Percentiles rank a stretch among this genome's conserved stretches.
Conservation (phyloP, 2,329 filamentous ascomycete species). For the Colletotrichum sp. region DNA sequence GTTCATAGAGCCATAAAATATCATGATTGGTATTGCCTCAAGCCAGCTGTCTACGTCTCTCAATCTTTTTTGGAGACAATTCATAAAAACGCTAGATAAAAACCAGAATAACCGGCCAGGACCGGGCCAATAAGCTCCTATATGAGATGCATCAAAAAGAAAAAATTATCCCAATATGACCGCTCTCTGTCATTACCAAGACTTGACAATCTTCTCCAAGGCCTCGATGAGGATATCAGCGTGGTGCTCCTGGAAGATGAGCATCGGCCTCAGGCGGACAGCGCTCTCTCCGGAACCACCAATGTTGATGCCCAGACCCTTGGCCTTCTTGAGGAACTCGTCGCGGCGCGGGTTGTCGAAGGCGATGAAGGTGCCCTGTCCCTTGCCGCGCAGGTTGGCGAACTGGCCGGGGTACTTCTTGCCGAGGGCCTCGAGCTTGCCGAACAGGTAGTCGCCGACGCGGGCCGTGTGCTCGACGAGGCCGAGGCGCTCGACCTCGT, state of each 20-base stretch:
- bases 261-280: conserved; percentile 85
- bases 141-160: neutral
- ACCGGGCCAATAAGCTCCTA: neutral
- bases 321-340: conserved; percentile 79
- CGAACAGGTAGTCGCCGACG: conserved; percentile 81
- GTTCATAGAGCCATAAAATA: neutral
- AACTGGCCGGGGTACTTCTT: conserved; percentile 78
- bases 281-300: conserved; percentile 80
- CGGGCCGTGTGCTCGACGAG: conserved; percentile 81
- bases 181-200: conserved; percentile 24
- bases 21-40: neutral
- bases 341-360: conserved; percentile 86
- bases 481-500: conserved; percentile 77
- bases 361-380: conserved; percentile 89
- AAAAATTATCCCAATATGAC: neutral
- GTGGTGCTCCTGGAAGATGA: conserved; percentile 91
- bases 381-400: conserved; percentile 84
- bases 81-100: conserved; percentile 5
- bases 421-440: conserved; percentile 70
- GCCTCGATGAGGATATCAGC: conserved; percentile 83
- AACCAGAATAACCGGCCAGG: neutral
- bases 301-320: conserved; percentile 84
- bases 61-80: neutral
- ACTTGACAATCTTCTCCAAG: conserved; percentile 75
- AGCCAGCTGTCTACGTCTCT: neutral